Percentiles rank a stretch among this genome's conserved stretches.
Conservation (phyloP, 2,329 filamentous ascomycete species). For the Ceratocystis ficicola region DNA sequence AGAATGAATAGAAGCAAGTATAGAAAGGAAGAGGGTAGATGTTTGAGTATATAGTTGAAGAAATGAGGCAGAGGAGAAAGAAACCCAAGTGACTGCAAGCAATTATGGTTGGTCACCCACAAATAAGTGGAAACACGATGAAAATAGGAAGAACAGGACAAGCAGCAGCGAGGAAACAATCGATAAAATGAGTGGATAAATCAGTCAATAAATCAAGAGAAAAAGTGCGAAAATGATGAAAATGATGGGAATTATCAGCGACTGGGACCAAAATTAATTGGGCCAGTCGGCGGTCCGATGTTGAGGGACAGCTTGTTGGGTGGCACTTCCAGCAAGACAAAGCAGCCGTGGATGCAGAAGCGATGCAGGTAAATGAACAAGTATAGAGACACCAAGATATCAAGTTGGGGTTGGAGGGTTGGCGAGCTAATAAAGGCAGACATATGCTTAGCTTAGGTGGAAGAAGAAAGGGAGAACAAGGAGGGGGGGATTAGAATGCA, state of each 20-base stretch:
- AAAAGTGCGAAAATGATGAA: not conserved
- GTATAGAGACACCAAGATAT: constrained; percentile 3
- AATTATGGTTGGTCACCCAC: constrained; percentile 1
- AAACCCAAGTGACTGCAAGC: constrained; percentile 1
- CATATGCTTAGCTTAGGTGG: not conserved
- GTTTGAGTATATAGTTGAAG: not conserved
- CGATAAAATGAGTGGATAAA: not conserved
- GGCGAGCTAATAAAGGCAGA: not conserved
- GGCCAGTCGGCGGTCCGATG: not conserved
- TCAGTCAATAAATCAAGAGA: not conserved
- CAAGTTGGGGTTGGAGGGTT: not conserved
- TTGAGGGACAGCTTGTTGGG: constrained; percentile 6
- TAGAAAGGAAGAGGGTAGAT: not conserved
- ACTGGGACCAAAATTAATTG: not conserved
- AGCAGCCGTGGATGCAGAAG: not conserved
- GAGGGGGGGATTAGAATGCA: not conserved
- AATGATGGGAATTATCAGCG: not conserved
- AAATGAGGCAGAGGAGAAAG: constrained; percentile 5
- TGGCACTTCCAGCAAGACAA: not conserved
- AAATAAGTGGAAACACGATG: constrained; percentile 12
- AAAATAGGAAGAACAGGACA: constrained; percentile 3
- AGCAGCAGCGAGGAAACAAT: constrained; percentile 1
- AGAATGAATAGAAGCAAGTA: not conserved
- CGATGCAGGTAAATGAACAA: constrained; percentile 2
- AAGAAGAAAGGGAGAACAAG: not conserved